Conservation (phyloP, 2,329 filamentous ascomycete species). For the Calonectria leucothoes region DNA sequence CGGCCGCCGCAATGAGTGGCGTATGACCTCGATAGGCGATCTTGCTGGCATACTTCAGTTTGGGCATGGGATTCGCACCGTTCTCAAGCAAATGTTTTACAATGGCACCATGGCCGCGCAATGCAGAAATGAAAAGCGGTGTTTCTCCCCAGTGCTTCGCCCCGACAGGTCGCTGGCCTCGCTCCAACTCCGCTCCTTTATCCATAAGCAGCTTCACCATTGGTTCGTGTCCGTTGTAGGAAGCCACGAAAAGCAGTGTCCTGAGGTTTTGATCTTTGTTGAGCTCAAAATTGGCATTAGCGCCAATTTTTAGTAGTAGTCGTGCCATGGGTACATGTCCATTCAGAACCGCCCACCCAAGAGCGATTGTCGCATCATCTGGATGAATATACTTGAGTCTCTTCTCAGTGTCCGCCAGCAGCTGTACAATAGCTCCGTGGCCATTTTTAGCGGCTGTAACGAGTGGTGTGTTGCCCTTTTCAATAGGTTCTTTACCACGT, state of each 20-base stretch:
- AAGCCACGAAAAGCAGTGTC: neutral
- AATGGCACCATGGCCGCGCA: neutral
- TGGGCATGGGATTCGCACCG: neutral
- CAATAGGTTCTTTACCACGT: neutral
- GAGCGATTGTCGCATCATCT: neutral
- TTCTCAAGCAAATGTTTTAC: neutral
- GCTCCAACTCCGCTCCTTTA: neutral
- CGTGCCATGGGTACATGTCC: neutral
- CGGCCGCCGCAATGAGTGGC: neutral
- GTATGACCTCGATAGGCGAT: neutral
- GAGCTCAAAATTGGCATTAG: neutral
- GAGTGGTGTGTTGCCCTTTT: neutral
- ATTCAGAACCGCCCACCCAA: neutral
- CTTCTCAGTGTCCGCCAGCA: neutral
- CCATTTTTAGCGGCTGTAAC: neutral
- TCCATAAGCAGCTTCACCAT: neutral
- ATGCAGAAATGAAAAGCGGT: neutral
- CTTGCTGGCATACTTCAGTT: neutral
- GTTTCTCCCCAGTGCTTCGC: neutral
- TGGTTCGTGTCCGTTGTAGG: neutral
- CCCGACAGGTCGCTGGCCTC: neutral
- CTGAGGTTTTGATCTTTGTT: neutral
- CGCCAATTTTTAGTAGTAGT: neutral
- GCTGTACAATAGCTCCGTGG: neutral
- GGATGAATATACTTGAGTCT: neutral